Percentiles rank a stretch among this genome's conserved stretches.
phyloP scores from a whole-genome alignment of 495 filamentous ascomycete genomes.

The Pyrenula aspistea region DNA sequence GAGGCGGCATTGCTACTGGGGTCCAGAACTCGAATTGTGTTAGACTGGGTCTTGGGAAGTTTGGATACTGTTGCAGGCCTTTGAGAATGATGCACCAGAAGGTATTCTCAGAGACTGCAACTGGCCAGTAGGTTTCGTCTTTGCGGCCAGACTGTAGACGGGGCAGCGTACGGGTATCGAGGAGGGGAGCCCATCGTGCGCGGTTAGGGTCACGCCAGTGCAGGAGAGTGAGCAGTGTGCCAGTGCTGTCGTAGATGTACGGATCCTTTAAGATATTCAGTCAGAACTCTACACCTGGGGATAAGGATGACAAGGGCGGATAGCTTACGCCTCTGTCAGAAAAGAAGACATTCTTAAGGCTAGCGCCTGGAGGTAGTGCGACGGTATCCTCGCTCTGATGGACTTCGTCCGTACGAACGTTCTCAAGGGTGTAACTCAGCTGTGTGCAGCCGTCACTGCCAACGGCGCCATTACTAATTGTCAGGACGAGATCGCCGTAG shows the following conservation, averaged over 20 bases:
- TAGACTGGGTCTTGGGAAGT: conserved; percentile 86
- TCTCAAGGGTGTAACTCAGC: conserved; percentile 80
- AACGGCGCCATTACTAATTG: conserved; percentile 82
- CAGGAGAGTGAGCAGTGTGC: conserved; percentile 71
- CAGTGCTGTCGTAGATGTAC: conserved; percentile 84
- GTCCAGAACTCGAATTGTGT: conserved; percentile 89
- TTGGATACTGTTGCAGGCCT: conserved; percentile 82
- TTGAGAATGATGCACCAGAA: conserved; percentile 99
- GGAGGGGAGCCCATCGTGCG: conserved; percentile 80
- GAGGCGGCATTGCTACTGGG: conserved; percentile 49
- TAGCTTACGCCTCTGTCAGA: conserved; percentile 65
- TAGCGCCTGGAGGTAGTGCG: conserved; percentile 59
- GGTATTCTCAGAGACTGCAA: conserved; percentile 80
- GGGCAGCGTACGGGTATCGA: conserved; percentile 75
- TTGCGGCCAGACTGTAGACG: conserved; percentile 74
- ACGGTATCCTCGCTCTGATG: conserved; percentile 88
- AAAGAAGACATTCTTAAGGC: conserved; percentile 76
- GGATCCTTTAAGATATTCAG: conserved; percentile 49
- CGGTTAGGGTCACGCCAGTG: conserved; percentile 82
- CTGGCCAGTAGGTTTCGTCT: conserved; percentile 86
- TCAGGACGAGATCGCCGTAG: conserved; percentile 89
- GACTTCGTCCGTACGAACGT: conserved; percentile 84
- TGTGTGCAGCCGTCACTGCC: conserved; percentile 58
- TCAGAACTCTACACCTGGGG: neutral
- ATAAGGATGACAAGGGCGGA: conserved; percentile 4